A percentile compares a stretch with the other conserved stretches of the same genome.
These are phyloP conservation scores for Talaromyces pinophilus DNA, from an alignment of 2,329 filamentous ascomycete species.

Conservation along the genomic window DNA sequence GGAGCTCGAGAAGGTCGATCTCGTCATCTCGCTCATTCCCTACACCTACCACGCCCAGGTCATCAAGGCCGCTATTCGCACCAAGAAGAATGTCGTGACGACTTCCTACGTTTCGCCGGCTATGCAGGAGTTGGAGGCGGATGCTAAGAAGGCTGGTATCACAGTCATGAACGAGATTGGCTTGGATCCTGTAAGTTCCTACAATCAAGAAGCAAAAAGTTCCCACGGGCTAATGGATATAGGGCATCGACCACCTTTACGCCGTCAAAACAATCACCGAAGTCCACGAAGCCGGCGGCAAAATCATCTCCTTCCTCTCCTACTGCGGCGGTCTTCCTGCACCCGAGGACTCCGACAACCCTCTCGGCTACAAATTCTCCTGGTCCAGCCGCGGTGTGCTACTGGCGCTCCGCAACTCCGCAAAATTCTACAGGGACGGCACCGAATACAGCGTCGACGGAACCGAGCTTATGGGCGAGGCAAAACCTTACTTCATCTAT, in stretches of 20 bases:
- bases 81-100: slow-evolving; percentile 95
- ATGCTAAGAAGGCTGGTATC: slow-evolving; percentile 86
- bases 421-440: slow-evolving; percentile 78
- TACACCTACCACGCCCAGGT: slow-evolving; percentile 87
- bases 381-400: slow-evolving; percentile 81
- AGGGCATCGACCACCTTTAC: slow-evolving; percentile 58
- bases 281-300: slow-evolving; percentile 84
- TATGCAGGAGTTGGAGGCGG: slow-evolving; percentile 83
- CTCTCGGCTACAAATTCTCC: slow-evolving; percentile 90
- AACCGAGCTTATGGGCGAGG: slow-evolving; percentile 76
- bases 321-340: slow-evolving; percentile 82
- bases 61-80: slow-evolving; percentile 88
- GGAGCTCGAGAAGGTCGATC: slow-evolving; percentile 74
- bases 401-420: slow-evolving; percentile 81
- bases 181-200: slow-evolving; percentile 44
- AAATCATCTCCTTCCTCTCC: slow-evolving; percentile 76
- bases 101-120: slow-evolving; percentile 90
- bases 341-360: slow-evolving; percentile 79
- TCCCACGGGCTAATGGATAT: background rate
- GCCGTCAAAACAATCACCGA: slow-evolving; percentile 78
- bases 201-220: no score
- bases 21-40: slow-evolving; percentile 81
- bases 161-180: slow-evolving; percentile 98
- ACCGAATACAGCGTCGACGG: slow-evolving; percentile 67
- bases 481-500: slow-evolving; percentile 90